phyloP scores from a whole-genome alignment of 768 basidiomycete species.

The Calocera viscosa region DNA sequence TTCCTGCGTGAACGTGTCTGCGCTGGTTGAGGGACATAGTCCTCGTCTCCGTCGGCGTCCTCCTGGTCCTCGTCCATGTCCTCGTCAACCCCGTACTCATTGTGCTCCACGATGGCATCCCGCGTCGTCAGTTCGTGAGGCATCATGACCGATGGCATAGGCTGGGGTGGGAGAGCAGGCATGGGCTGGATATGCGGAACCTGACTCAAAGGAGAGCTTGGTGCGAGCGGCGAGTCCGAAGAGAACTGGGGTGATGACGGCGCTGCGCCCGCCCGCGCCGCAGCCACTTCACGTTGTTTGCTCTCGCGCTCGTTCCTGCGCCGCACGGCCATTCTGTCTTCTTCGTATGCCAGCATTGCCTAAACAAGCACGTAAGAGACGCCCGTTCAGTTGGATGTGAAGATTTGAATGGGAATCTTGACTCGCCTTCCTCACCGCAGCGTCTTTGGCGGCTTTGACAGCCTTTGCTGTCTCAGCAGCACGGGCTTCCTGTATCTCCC shows the following conservation, averaged over 20 bases:
- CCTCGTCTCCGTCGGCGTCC: not conserved
- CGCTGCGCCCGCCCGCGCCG: constrained; percentile 28
- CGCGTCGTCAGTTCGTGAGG: not conserved
- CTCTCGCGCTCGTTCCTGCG: not conserved
- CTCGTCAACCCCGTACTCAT: constrained; percentile 13
- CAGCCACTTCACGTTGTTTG: constrained; percentile 9
- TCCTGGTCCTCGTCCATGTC: not conserved
- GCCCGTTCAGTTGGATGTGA: not conserved
- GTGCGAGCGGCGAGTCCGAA: not conserved
- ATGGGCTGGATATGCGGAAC: not conserved
- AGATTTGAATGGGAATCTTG: not conserved
- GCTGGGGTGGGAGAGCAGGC: not conserved
- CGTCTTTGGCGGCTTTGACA: constrained; percentile 47
- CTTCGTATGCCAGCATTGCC: constrained; percentile 70
- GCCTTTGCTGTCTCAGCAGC: constrained; percentile 38
- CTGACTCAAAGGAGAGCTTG: not conserved
- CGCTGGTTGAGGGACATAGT: not conserved
- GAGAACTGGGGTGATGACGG: not conserved
- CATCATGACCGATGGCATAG: not conserved
- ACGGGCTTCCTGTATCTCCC: constrained; percentile 41
- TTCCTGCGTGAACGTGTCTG: not conserved
- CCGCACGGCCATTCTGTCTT: constrained; percentile 43
- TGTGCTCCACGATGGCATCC: not conserved
- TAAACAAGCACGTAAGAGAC: constrained; percentile 22
- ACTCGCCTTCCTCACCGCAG: constrained; percentile 44